Evolutionary conservation across 2,329 filamentous ascomycete genomes (phyloP), one percentile per base, ranked within the genome.

Genomic region (Epicoccum sorghinum): DNA sequence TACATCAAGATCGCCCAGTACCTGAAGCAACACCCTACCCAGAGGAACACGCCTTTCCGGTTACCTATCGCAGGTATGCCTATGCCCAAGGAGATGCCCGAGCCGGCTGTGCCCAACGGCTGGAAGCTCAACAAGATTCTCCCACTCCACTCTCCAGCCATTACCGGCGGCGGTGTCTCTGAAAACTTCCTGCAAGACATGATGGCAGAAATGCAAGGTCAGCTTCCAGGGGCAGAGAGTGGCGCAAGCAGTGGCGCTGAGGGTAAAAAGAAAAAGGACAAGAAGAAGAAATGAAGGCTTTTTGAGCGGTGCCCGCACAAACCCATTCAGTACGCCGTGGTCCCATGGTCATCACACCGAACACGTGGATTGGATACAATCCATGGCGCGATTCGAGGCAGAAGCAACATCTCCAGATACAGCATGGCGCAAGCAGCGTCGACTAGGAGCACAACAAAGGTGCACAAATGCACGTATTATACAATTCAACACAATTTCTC

Each of bases 141-240:
- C 62, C 95, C 95, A 22, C 87, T 96, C 60, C 89, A 96, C 70
- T 96, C 90, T 59, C 87, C 93, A 0, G 95, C 92, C 14, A 84
- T 98, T 77, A 95, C 90, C 48, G 95, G 95, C 7, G 95, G 95
- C 9, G 95, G 95, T 32, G 91, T 98, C 9, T 93, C 87, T 58
- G 95, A 99, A 75, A 96, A 98, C 70, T 86, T 97, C 58, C 87
- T 98, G 69, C 91, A 95, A 80, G 93, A 97, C 65, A 96, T 97
- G 82, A 96, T 98, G 93, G 88, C 87, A 69, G 91, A 96, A 79
- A 96, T 98, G 91, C 80, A 83, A 61, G 79, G 78, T 9, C 69
- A 75, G 55, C 62, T 68, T 47, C 69, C 63, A 37, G 69, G 59
- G 8, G 48, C 47, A 25, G 53, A 56, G 12, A 65, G 62, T 37